Base-by-base conservation (phyloP, 2,329 filamentous ascomycete species). In the Domatiomyces catenatus region DNA sequence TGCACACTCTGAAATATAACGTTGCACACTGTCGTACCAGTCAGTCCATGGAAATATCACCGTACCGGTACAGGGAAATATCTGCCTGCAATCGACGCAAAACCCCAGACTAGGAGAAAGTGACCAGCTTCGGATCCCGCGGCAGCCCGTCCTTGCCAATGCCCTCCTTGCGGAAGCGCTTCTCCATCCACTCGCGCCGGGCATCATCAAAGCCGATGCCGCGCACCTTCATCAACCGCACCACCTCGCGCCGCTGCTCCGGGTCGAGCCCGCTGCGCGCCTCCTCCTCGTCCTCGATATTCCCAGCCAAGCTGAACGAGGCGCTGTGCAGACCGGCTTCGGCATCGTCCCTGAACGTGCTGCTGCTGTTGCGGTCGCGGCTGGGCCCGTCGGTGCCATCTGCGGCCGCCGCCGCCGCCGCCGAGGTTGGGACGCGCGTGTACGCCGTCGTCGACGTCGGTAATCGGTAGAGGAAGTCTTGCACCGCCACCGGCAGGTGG, bases 101-200 rank as follows among this genome's bases (percentile, higher is more conserved):
- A 24, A 24, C 22, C 22, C n/a, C 2, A 44, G 17, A 18, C 45
- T 47, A 58, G 12, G 56, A 58, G 68, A 96, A 96, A 64, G 86
- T 93, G 53, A 96, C 88, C 64, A 94, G 94, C 72, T 95, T 95
- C 55, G 89, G 88, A 71, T 96, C 90, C 64, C 81, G 77, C 55
- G 92, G 92, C 60, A 82, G 71, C 3, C 92, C 92, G 67, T 98
- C 92, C 4, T 84, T 76, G 1, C 82, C 87, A 64, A 98, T 95
- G 48, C 86, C 85, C 61, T 94, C 86, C 64, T 81, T 87, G 64
- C 80, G 80, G 69, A 98, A 94, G 52, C 81, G 75, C 60, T 84
- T 80, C 70, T 95, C 84, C 69, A 88, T 92, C 64, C 85, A 93
- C 45, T 87, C 75, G 61, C 86, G 77, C 59, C 92, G 77, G 42